Base-by-base conservation (phyloP, 176 grass and related monocot species). In the Alloteropsis semialata region DNA sequence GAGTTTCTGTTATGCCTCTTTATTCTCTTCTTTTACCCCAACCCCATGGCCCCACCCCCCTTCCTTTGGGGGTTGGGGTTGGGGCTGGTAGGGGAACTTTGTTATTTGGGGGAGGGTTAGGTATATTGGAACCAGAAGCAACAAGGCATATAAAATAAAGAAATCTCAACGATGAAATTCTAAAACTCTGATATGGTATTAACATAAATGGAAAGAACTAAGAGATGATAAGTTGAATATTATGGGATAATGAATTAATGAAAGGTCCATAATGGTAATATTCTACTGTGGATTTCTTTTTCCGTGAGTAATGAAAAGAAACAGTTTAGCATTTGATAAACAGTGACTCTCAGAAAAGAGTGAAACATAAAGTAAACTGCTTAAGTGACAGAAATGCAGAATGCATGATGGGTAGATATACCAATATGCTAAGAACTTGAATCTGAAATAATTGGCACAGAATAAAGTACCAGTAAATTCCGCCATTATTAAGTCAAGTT, bases 401-500 rank as follows among this genome's bases (percentile, higher is more conserved):
- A 80, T 61, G 80, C n/a, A 82, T 8, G 37, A 24, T 75, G 33
- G 29, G 12, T 16, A 3, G 12, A 67, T 57, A 14, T 30, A 50
- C 41, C 30, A 86, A 74, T 87, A 81, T 79, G 77, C 48, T 58
- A 73, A 65, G 18, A 69, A 70, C 48, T 72, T 10, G 44, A 81
- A 34, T 25, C 24, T 75, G 48, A 59, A 74, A 59, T 48, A 78
- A 14, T 86, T 37, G 87, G 41, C 16, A 44, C 11, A 32, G 48
- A 80, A 84, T 79, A 71, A 67, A 79, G 71, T 88, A 96, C 96
- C 93, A 51, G 89, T 76, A 92, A 99, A 99, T 85, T 94, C 93
- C 16, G 88, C 90, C 93, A 99, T 92, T 54, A 98, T 64, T 65
- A 99, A 83, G 67, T 99, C 96, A 77, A 99, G 91, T 90, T 96